Conservation (phyloP, 176 grass and related monocot species). For the Avena sativa region DNA sequence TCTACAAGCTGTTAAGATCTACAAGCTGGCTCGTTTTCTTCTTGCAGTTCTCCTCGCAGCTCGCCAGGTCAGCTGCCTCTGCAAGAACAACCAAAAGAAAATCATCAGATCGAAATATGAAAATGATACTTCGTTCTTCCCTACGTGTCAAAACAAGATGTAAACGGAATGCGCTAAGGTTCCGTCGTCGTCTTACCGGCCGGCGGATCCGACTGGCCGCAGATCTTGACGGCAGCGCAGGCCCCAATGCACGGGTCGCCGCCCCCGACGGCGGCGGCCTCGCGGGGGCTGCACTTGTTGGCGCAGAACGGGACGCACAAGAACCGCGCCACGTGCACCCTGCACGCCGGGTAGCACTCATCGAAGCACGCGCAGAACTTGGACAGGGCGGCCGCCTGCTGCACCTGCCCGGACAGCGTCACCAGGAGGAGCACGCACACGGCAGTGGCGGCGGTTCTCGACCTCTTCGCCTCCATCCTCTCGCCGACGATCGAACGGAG, state of each 20-base stretch:
- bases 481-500: no score
- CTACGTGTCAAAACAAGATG: not conserved
- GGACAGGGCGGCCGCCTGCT: conserved; percentile 2
- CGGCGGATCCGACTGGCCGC: not conserved
- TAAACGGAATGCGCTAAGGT: not conserved
- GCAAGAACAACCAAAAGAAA: not conserved
- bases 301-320: not conserved
- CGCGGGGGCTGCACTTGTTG: not conserved
- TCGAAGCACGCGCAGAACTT: conserved; percentile 9
- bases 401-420: not conserved
- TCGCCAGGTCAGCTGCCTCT: not conserved
- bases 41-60: not conserved
- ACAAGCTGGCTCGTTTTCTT: not conserved
- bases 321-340: not conserved
- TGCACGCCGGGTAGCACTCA: not conserved
- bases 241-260: not conserved
- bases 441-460: not conserved
- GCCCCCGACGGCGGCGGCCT: not conserved
- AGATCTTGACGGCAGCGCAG: not conserved
- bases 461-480: not conserved
- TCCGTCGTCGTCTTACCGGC: not conserved
- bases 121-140: not conserved
- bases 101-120: not conserved
- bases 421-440: not conserved
- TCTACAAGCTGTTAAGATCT: no score